These are phyloP conservation scores for Cladophialophora psammophila DNA, from an alignment of 2,329 filamentous ascomycete genomes.

Conservation along the genomic window DNA sequence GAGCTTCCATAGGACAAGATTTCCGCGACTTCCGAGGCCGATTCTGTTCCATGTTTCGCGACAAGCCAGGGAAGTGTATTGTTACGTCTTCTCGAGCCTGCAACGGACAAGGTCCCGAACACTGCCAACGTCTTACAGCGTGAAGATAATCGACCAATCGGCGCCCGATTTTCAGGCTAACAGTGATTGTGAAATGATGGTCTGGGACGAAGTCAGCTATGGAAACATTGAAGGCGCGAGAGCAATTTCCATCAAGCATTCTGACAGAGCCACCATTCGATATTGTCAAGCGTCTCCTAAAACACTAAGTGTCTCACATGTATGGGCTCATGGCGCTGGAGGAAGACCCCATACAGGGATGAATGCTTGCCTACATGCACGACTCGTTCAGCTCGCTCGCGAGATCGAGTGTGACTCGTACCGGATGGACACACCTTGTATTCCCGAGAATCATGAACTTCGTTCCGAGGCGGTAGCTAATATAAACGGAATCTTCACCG, in stretches of 20 bases:
- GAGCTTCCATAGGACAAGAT: neutral
- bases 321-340: neutral
- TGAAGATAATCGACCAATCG: slow-evolving; percentile 4
- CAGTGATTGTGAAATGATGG: neutral
- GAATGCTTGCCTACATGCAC: slow-evolving; percentile 39
- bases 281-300: slow-evolving; percentile 1
- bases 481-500: slow-evolving; percentile 41
- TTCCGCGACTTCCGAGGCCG: neutral
- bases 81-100: neutral
- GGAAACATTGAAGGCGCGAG: neutral
- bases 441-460: slow-evolving; percentile 40
- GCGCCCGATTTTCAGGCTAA: neutral
- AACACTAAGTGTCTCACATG: neutral
- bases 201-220: slow-evolving; percentile 2
- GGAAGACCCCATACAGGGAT: slow-evolving; percentile 17
- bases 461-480: slow-evolving; percentile 40
- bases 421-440: slow-evolving; percentile 45
- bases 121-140: neutral
- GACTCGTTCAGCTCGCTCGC: slow-evolving; percentile 38
- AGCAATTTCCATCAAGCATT: neutral
- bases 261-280: neutral
- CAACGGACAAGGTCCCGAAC: neutral
- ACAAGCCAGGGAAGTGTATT: neutral
- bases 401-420: slow-evolving; percentile 41
- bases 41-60: neutral